Base-by-base conservation (phyloP, 2,329 filamentous ascomycete genomes). In the Fusarium sp. region DNA sequence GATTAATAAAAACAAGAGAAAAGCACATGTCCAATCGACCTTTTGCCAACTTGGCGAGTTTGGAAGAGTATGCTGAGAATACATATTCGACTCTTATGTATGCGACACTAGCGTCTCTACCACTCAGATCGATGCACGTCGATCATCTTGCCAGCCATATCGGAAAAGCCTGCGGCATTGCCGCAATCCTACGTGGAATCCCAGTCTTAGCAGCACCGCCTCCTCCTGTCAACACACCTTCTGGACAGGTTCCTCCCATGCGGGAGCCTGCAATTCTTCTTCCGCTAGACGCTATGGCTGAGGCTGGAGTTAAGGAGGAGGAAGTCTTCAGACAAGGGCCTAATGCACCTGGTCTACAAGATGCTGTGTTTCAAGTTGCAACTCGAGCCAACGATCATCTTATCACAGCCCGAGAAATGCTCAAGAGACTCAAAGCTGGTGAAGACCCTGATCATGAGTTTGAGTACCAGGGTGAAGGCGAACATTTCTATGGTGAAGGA, bases 81-180 rank as follows among this genome's bases (percentile, higher is more conserved):
- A 98, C 96, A 3, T 98, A 98, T 81, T 94, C 94, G 20, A 97
- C 94, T 0, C 84, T 98, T 46, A 89, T 97, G 81, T 99, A 99
- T 79, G 86, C 97, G 67, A 95, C 92, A 1, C 83, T 98, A 40
- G 93, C 93, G 20, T 86, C 91, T 9, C 82, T 98, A 60, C 92
- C 94, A 0, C 84, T 98, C 75, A 88, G 90, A 12, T 97, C 93
- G 2, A 86, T 97, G 75, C 91, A 94, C 25, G 89, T 94, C 44
- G 96, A 99, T 76, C 96, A 99, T 81, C 85, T 99, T 20, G 95
- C 95, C 11, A 97, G 93, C 58, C 96, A 99, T 79, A 92, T 98
- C 62, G 96, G 96, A 55, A 99, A 99, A 78, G 94, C 96, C 0
- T 92, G 90, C 51, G 96, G 96, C 11, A 98, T 99, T 58, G 87